phyloP scores from a whole-genome alignment of 1,284 basidiomycete species.

The Boletus sp. region DNA sequence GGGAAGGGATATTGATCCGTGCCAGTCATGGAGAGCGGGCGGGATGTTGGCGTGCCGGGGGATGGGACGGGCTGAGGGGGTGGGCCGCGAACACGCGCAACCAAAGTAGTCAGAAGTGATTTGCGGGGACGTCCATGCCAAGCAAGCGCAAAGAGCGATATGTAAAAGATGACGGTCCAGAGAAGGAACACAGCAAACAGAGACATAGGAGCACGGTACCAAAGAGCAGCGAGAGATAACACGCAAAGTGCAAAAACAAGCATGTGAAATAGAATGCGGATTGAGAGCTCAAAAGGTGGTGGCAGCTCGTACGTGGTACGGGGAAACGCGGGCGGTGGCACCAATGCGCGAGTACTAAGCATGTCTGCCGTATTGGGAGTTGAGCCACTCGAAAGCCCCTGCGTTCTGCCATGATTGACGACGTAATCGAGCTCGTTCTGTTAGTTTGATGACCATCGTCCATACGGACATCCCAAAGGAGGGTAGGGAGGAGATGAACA shows the following conservation, averaged over 20 bases:
- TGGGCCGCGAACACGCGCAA: conserved; percentile 43
- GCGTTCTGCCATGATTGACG: conserved; percentile 39
- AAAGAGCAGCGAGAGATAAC: conserved; percentile 55
- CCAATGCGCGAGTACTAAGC: conserved; percentile 43
- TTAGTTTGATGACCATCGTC: conserved; percentile 18
- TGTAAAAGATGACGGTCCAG: conserved; percentile 58
- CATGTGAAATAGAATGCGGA: conserved; percentile 54
- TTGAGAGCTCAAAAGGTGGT: conserved; percentile 35
- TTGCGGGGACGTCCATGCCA: conserved; percentile 53
- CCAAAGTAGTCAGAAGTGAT: conserved; percentile 53
- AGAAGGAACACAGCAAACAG: conserved; percentile 63
- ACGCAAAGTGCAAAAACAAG: conserved; percentile 56
- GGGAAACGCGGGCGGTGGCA: conserved; percentile 30
- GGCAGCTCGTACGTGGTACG: conserved; percentile 39
- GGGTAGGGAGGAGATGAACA: conserved; percentile 9
- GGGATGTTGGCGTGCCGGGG: conserved; percentile 31
- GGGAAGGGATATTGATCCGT: conserved; percentile 48
- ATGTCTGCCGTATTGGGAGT: conserved; percentile 51
- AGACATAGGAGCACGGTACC: conserved; percentile 48
- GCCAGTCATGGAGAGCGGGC: conserved; percentile 38
- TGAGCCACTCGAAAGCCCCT: conserved; percentile 39
- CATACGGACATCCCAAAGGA: conserved; percentile 2
- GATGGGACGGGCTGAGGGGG: conserved; percentile 22
- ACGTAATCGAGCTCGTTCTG: conserved; percentile 69
- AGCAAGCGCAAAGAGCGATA: conserved; percentile 46